phyloP scores from a whole-genome alignment of 140 eudicot genomes.

The Senecio squalidus region DNA sequence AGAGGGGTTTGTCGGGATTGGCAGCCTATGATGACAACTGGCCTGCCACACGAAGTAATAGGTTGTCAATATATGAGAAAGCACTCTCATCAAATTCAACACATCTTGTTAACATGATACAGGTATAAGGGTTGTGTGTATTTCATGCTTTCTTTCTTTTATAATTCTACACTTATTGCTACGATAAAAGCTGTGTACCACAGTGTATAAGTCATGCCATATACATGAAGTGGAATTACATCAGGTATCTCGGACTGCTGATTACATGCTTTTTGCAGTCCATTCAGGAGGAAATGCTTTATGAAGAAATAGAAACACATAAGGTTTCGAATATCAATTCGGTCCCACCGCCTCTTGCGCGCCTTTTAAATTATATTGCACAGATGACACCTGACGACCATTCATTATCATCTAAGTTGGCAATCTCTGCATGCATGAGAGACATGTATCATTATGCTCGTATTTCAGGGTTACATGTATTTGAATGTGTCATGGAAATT shows the following conservation, averaged over 20 bases:
- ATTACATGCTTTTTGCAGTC: constrained; percentile 44
- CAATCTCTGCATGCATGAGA: constrained; percentile 61
- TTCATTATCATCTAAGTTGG: constrained; percentile 36
- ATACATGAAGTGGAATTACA: constrained; percentile 11
- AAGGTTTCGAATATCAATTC: constrained; percentile 52
- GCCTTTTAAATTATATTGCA: constrained; percentile 34
- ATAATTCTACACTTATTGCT: constrained; percentile 1
- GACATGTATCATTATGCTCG: constrained; percentile 93
- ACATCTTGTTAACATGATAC: constrained; percentile 70
- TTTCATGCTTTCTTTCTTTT: not conserved
- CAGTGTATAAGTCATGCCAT: not conserved
- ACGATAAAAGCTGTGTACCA: constrained; percentile 2
- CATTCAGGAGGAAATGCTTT: constrained; percentile 74
- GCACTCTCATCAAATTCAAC: constrained; percentile 71
- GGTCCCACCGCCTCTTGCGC: constrained; percentile 63
- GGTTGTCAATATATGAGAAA: constrained; percentile 57
- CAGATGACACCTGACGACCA: constrained; percentile 32
- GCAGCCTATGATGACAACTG: constrained; percentile 59
- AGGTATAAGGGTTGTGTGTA: constrained; percentile 47
- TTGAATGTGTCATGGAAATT: constrained; percentile 76
- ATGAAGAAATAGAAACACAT: constrained; percentile 60
- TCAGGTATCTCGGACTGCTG: not conserved
- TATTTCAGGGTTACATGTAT: constrained; percentile 74
- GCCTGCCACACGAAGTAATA: constrained; percentile 51
- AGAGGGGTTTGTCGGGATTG: constrained; percentile 50